Base-by-base conservation (phyloP, 306 rosid genomes). In the Trifolium subterraneum region DNA sequence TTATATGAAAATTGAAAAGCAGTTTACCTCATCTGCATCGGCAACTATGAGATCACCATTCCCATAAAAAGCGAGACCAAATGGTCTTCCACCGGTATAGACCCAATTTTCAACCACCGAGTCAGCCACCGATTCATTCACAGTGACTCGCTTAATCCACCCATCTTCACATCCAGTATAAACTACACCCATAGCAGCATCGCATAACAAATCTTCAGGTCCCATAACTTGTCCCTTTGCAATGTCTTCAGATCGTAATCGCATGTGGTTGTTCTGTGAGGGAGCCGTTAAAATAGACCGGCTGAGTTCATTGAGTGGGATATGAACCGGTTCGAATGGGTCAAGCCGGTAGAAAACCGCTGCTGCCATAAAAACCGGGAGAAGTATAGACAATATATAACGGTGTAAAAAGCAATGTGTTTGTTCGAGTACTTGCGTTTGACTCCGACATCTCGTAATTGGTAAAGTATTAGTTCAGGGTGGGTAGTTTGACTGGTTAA, bases 91-190 rank as follows among this genome's bases (percentile, higher is more conserved):
- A 2, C 92, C 90, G 0, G 90, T 90, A 78, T 86, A 73, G 22
- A 85, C 86, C 98, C 93, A 90, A 1, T 81, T 52, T 35, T 84
- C 84, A 11, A 93, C 83, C 7, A 38, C 78, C 38, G 85, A 59
- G 83, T 85, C 78, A 50, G 27, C 45, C 18, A 8, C 87, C 16
- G 87, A 87, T 14, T 86, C 83, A 59, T 80, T 85, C 63, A 85
- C 25, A 14, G 70, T 84, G 22, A 90, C 76, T 80, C 85, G 86
- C 77, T 85, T 90, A 19, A 93, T 51, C 98, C 96, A 93, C 72
- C 97, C 96, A 36, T 89, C 93, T 1, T n/a, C 73, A 42, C 95
- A 89, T 0, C 98, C 89, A 0, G 97, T 87, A 74, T 93, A 90
- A 51, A 93, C 23, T 10, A 89, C 73, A 35, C 93, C 74, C 7